Percentiles rank a stretch among this genome's conserved stretches.
These are phyloP conservation scores for Carex arenaria DNA, from an alignment of 202 grass and related monocot species.

Conservation along the genomic window DNA sequence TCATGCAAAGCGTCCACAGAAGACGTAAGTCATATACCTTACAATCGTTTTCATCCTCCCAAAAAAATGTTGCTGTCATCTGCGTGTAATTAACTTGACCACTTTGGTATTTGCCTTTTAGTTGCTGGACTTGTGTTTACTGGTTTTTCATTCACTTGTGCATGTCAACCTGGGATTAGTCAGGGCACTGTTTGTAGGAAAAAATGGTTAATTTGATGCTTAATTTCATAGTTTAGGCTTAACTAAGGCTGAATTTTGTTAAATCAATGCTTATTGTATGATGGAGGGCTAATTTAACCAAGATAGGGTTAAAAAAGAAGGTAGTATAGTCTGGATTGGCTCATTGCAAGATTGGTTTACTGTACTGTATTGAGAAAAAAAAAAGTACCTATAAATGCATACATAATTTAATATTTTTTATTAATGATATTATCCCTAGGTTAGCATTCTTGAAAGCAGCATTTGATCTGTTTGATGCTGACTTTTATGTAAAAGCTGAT, in stretches of 20 bases:
- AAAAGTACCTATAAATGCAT: background rate
- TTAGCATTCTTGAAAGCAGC: constrained; percentile 96
- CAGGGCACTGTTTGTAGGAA: background rate
- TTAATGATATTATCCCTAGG: constrained; percentile 38
- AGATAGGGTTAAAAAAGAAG: background rate
- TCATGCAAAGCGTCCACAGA: constrained; percentile 55
- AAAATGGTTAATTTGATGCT: background rate
- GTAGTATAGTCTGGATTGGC: background rate
- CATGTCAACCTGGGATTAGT: background rate
- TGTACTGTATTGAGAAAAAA: background rate
- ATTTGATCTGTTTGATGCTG: constrained; percentile 85
- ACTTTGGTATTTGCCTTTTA: background rate
- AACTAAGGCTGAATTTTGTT: background rate
- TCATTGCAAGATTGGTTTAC: background rate
- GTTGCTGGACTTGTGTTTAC: background rate
- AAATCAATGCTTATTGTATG: background rate
- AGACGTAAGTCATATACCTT: constrained; percentile 50
- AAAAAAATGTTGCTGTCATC: background rate
- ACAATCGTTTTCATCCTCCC: background rate
- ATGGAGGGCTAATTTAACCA: background rate
- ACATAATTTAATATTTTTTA: background rate
- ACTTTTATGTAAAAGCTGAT: constrained; percentile 91
- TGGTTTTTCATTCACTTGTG: constrained; percentile 1
- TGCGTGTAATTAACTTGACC: constrained; percentile 1
- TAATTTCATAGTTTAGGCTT: background rate